Conservation (phyloP, 768 basidiomycete species). For the Clavulina sp. region DNA sequence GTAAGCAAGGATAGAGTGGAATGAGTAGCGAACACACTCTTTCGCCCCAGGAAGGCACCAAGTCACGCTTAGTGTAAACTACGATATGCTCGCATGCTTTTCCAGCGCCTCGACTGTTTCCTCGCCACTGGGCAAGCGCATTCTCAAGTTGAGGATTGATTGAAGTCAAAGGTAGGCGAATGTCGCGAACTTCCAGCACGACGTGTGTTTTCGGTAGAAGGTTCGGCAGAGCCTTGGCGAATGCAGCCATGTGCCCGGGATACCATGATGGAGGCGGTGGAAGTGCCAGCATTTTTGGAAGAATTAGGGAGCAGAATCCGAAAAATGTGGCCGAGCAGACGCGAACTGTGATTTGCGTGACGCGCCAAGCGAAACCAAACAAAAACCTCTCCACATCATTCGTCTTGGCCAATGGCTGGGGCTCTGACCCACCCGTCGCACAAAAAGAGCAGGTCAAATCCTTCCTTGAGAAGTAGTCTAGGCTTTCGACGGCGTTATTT, state of each 20-base stretch:
- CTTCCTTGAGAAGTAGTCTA: no score
- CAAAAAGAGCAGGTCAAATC: no score
- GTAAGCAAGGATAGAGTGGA: background rate
- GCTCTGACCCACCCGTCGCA: no score
- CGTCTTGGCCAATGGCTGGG: no score
- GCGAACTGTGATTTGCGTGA: no score
- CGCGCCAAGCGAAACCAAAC: no score
- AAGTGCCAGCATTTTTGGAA: background rate
- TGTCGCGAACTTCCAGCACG: constrained; percentile 87
- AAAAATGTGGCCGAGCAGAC: no score
- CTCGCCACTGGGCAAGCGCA: constrained; percentile 10
- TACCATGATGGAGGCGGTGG: constrained; percentile 52
- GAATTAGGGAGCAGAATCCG: background rate
- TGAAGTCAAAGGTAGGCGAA: constrained; percentile 81
- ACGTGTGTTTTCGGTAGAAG: constrained; percentile 72
- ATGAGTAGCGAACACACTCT: constrained; percentile 33
- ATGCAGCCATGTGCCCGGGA: constrained; percentile 89
- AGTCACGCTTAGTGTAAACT: constrained; percentile 83
- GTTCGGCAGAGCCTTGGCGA: constrained; percentile 55
- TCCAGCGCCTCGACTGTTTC: constrained; percentile 15
- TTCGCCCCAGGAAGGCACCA: constrained; percentile 77
- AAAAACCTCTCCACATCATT: no score
- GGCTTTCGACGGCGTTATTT: no score
- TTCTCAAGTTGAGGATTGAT: constrained; percentile 84
- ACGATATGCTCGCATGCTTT: constrained; percentile 67